Base-by-base conservation (phyloP, 2,329 filamentous ascomycete species). In the Clarireedia homoeocarpa region DNA sequence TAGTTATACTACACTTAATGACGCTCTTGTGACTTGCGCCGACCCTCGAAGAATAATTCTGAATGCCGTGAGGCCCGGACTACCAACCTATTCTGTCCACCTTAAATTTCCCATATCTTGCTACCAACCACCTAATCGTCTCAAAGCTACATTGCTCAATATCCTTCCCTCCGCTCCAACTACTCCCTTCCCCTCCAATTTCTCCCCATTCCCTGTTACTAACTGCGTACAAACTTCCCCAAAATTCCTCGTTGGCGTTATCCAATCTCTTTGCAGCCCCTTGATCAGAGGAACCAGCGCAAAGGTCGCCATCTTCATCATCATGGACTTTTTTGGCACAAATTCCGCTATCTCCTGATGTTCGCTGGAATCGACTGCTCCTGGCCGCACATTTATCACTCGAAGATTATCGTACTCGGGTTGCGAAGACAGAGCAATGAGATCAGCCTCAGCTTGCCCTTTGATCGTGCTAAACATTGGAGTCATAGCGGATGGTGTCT, bases 401-500 rank as follows among this genome's bases (percentile, higher is more conserved):
- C 73, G 75, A 54, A 89, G 74, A 6, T 71, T 68, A 0, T 75
- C 71, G 46, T 73, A 74, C 2, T 69, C 68, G 2, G 55, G 57
- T 30, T 71, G 70, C 14, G 71, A 67, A 45, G 53, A 17, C 14
- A 89, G 68, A 0, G 76, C 74, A 1, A 85, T 74, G 1, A 91
- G 75, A 1, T 73, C 69, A 1, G 74, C 61, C 70, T 91, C 88
- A 0, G 81, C 78, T 66, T 82, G 75, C 12, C 87, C 88, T 68
- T 91, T 91, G 55, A 87, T 75, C 12, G 77, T 73, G 1, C 75
- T 83, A 64, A 81, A 90, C 46, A 81, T 70, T 17, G 77, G 68
- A 0, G 84, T 79, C 62, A 84, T 77, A 4, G 69, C 66, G 3
- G 77, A 77, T 0, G 85, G 85, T 1, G 71, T 71, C 17, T 77